Conservation (phyloP, 768 basidiomycete species). For the Pulveroboletus sp. region DNA sequence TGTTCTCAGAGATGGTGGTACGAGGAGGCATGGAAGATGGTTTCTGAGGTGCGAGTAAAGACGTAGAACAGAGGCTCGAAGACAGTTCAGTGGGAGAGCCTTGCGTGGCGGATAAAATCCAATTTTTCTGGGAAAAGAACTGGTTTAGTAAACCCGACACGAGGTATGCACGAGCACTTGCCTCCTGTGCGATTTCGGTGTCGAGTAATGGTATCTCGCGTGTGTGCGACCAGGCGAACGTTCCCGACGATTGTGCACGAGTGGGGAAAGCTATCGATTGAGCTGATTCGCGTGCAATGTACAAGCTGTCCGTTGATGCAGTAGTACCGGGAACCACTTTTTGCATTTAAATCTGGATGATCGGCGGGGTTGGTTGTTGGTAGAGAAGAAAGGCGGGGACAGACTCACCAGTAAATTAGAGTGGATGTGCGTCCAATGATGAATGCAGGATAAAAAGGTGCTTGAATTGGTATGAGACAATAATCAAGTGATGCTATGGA, state of each 20-base stretch:
- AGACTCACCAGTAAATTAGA: slow-evolving; percentile 46
- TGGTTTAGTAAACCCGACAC: slow-evolving; percentile 22
- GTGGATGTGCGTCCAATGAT: slow-evolving; percentile 39
- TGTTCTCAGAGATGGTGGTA: slow-evolving; percentile 30
- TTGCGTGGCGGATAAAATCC: slow-evolving; percentile 42
- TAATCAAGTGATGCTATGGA: slow-evolving; percentile 45
- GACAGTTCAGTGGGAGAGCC: slow-evolving; percentile 36
- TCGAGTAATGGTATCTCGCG: slow-evolving; percentile 36
- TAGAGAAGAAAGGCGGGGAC: slow-evolving; percentile 12
- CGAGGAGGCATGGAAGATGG: slow-evolving; percentile 46
- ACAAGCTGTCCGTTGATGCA: slow-evolving; percentile 34
- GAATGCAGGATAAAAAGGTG: slow-evolving; percentile 47
- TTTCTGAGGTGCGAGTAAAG: slow-evolving; percentile 38
- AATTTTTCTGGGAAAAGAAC: slow-evolving; percentile 37
- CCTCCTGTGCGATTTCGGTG: slow-evolving; percentile 44
- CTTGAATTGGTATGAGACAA: slow-evolving; percentile 41
- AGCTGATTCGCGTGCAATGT: slow-evolving; percentile 36
- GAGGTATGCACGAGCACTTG: slow-evolving; percentile 29
- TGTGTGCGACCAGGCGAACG: slow-evolving; percentile 48
- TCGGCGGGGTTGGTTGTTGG: slow-evolving; percentile 22
- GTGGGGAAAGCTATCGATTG: slow-evolving; percentile 28
- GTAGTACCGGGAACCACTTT: slow-evolving; percentile 60
- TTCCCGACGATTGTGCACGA: slow-evolving; percentile 31
- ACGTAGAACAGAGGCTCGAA: slow-evolving; percentile 28
- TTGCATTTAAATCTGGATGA: slow-evolving; percentile 59